A percentile compares a stretch with the other conserved stretches of the same genome.
Conservation (phyloP, 208 protist species). For the Crithidia bombi region DNA sequence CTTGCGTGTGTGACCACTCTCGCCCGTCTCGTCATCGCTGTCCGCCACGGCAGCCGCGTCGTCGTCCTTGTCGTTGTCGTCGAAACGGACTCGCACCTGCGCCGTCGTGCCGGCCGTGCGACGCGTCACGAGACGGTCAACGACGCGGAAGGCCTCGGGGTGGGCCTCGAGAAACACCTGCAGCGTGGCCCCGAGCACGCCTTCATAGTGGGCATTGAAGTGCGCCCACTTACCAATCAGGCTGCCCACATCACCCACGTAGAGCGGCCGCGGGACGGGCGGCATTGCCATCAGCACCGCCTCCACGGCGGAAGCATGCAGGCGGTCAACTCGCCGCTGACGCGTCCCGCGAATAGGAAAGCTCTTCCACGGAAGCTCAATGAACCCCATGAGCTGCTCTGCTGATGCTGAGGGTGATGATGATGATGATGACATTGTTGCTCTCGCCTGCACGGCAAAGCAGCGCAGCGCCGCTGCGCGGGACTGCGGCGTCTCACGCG, state of each 20-base stretch:
- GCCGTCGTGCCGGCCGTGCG: slow-evolving; percentile 60
- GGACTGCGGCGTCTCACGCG: slow-evolving; percentile 18
- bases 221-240: slow-evolving; percentile 84
- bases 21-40: slow-evolving; percentile 41
- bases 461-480: slow-evolving; percentile 41
- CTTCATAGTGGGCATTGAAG: slow-evolving; percentile 87
- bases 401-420: slow-evolving; percentile 7
- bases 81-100: slow-evolving; percentile 78
- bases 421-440: no score
- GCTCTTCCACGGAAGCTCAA: slow-evolving; percentile 50
- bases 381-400: slow-evolving; percentile 18
- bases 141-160: slow-evolving; percentile 68
- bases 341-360: slow-evolving; percentile 66
- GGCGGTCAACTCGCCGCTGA: slow-evolving; percentile 42
- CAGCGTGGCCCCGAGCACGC: slow-evolving; percentile 72
- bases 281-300: slow-evolving; percentile 91
- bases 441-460: slow-evolving; percentile 54
- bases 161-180: slow-evolving; percentile 73
- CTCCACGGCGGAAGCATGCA: slow-evolving; percentile 65
- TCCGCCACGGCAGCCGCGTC: slow-evolving; percentile 29
- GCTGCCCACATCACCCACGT: slow-evolving; percentile 87
- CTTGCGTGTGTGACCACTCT: slow-evolving; percentile 37
- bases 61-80: slow-evolving; percentile 50
- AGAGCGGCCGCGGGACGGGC: slow-evolving; percentile 71
- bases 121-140: slow-evolving; percentile 76